Evolutionary conservation across 176 grass and related monocot genomes (phyloP), one percentile per base, ranked within the genome.

Genomic region (Metroxylon sagu): DNA sequence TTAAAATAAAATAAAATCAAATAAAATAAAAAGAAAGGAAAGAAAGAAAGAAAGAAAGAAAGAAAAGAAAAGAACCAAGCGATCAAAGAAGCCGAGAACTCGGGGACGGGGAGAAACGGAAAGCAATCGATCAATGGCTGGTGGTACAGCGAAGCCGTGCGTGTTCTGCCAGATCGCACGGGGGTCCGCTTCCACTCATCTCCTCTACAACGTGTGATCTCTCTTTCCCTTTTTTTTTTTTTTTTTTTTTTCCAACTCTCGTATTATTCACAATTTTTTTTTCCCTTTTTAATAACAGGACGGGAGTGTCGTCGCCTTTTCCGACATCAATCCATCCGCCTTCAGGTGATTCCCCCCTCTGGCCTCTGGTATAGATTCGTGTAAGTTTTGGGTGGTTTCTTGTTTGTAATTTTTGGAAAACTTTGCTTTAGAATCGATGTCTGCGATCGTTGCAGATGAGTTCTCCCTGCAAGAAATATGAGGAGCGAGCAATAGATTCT

Each of bases 291-390:
- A 52, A 28, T 14, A 16, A 15, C 73, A 98, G 93, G 93, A 92
- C 80, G 93, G 88, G 57, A 98, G 53, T 75, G 93, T 92, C 39
- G 79, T 92, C 14, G 93, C 84, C 1, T 92, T 98, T 66, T 70
- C 53, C 19, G 93, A 92, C 72, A 88, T 90, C 72, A 91, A 85
- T 25, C 93, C 87, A 5, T 88, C 93, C 5, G 87, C 93, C 6
- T 83, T 88, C 76, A 89, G 87, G 93, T 98, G 87, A 23, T 64
- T 72, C 19, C 35, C 3, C 35, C 35, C 35, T 43, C 35, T 12
- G 35, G 35, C 35, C 35, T 43, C 35, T 12, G 8, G 35, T 43
- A 43, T 43, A 23, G 21, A 23, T 23, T 23, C 21, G 21, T 23
- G 1, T 23, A 23, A 23, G 21, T 23, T 23, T 29, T 29, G 28